A percentile compares a stretch with the other conserved stretches of the same genome.
Evolutionary conservation across 768 basidiomycete species (phyloP).

Genomic region (Trichaptum fuscoviolaceum): DNA sequence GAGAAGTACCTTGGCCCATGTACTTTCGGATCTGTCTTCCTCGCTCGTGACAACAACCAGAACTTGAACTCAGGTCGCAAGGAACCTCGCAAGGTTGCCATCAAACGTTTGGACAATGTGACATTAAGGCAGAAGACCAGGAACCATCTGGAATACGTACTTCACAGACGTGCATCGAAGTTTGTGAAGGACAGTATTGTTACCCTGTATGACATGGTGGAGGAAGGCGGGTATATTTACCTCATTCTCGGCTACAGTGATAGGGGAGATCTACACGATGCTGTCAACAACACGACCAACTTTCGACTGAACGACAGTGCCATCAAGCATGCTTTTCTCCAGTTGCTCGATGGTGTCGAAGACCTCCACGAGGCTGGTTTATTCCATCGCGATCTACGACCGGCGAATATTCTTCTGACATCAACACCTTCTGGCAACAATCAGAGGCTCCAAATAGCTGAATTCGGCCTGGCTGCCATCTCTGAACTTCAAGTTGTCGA

Average conservation of each 20-base stretch:
- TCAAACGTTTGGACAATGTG: conserved; percentile 66
- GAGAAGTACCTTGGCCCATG: conserved; percentile 63
- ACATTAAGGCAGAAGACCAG: conserved; percentile 47
- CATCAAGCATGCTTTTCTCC: conserved; percentile 63
- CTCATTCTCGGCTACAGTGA: conserved; percentile 54
- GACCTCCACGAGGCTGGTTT: conserved; percentile 67
- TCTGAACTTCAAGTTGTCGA: conserved; percentile 47
- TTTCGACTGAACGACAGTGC: conserved; percentile 56
- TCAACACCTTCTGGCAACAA: conserved; percentile 36
- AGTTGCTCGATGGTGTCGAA: conserved; percentile 74
- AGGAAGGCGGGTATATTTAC: conserved; percentile 58
- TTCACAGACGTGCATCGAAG: conserved; percentile 44
- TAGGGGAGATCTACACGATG: conserved; percentile 65
- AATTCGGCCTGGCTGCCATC: conserved; percentile 61
- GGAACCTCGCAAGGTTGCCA: conserved; percentile 32
- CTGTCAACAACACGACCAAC: conserved; percentile 51
- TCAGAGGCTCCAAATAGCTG: conserved; percentile 36
- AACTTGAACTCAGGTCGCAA: too few relatives aligned
- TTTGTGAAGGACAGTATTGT: conserved; percentile 57
- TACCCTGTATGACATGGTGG: conserved; percentile 58
- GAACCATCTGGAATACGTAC: conserved; percentile 47
- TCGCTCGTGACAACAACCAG: conserved; percentile 52
- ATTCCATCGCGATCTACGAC: conserved; percentile 85
- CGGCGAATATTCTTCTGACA: conserved; percentile 60
- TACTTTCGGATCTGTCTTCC: conserved; percentile 74